phyloP scores from a whole-genome alignment of 2,329 filamentous ascomycete genomes.

The Epichloe amarillans region DNA sequence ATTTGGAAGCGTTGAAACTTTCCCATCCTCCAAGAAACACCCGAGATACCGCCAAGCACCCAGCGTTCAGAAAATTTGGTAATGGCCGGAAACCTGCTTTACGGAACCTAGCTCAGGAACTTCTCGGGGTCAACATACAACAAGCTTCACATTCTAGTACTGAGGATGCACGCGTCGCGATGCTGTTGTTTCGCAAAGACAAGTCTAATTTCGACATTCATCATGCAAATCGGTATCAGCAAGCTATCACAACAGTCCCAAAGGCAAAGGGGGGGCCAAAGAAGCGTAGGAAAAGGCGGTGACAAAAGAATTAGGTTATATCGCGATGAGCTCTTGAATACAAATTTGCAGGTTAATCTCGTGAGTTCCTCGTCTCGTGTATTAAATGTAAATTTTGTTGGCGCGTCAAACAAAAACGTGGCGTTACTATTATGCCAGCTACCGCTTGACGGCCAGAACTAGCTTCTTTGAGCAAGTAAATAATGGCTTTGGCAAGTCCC shows the following conservation, averaged over 20 bases:
- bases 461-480: background rate
- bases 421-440: background rate
- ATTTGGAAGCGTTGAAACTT: conserved; percentile 64
- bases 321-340: background rate
- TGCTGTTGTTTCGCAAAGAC: conserved; percentile 73
- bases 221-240: conserved; percentile 52
- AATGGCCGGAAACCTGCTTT: conserved; percentile 58
- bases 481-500: background rate
- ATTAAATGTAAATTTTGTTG: background rate
- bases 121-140: conserved; percentile 50
- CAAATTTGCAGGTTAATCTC: background rate
- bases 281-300: conserved; percentile 10
- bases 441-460: background rate
- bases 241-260: background rate
- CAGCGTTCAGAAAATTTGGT: conserved; percentile 57
- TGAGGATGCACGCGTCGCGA: conserved; percentile 75
- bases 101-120: conserved; percentile 40
- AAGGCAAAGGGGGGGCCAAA: conserved; percentile 23
- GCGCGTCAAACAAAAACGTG: background rate
- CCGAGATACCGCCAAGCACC: conserved; percentile 70
- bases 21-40: conserved; percentile 66
- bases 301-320: background rate
- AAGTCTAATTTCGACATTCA: conserved; percentile 80
- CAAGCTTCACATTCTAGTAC: conserved; percentile 51
- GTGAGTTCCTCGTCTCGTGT: background rate